These are phyloP conservation scores for Fusarium marasasianum DNA, from an alignment of 2,329 filamentous ascomycete genomes.

Conservation along the genomic window DNA sequence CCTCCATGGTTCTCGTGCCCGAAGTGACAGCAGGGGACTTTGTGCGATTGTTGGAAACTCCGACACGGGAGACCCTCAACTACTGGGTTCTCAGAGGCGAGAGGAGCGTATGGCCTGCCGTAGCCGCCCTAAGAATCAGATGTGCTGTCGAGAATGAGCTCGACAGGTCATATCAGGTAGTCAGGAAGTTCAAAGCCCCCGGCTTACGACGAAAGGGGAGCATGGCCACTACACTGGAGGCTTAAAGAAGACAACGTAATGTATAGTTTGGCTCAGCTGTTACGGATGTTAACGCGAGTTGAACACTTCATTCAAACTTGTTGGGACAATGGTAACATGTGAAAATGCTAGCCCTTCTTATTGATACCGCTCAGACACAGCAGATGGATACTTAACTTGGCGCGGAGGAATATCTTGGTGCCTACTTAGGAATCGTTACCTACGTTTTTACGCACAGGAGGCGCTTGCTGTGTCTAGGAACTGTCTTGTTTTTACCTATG, in stretches of 20 bases:
- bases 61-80: conserved; percentile 77
- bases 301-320: conserved; percentile 6
- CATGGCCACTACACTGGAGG: conserved; percentile 45
- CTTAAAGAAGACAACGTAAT: conserved; percentile 29
- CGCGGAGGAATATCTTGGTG: not conserved
- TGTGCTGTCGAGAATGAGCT: conserved; percentile 89
- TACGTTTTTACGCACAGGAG: not conserved
- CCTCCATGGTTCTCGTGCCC: conserved; percentile 83
- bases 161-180: conserved; percentile 84
- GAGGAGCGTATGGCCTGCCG: conserved; percentile 88
- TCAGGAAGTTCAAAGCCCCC: conserved; percentile 69
- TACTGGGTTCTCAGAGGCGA: conserved; percentile 91
- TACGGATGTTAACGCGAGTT: conserved; percentile 16
- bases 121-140: conserved; percentile 81
- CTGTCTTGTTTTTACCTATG: not conserved
- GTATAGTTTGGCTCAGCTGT: conserved; percentile 14
- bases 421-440: not conserved
- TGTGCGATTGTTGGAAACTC: conserved; percentile 81
- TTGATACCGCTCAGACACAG: not conserved
- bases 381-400: not conserved
- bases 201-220: conserved; percentile 59
- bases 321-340: not conserved
- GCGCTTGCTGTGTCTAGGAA: not conserved
- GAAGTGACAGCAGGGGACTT: conserved; percentile 80
- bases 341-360: conserved; percentile 1